Evolutionary conservation across 495 filamentous ascomycete genomes (phyloP), one percentile per base, ranked within the genome.

Genomic region (Staphylotrichum longicolle): DNA sequence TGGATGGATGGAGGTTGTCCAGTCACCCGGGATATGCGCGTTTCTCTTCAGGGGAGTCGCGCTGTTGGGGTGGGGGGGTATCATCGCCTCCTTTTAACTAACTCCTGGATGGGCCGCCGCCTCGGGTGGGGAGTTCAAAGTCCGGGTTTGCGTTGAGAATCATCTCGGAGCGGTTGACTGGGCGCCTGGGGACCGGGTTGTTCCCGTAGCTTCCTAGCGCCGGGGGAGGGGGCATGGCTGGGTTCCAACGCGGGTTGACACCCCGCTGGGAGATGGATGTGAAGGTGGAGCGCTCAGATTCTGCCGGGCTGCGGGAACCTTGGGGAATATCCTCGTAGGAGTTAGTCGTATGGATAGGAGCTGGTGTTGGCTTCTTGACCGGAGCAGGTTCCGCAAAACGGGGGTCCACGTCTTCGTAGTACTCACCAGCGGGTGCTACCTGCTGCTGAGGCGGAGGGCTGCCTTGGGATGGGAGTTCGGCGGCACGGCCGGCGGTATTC

Each of bases 341-440:
- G 61, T 64, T 54, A 66, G 69, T 67, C 62, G 65, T 39, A 49
- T 70, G 60, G 72, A 74, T 56, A 58, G 74, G 42, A 60, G 66
- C 69, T 42, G 62, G 68, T 58, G 56, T 62, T 54, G 68, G 51
- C 59, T 66, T 75, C 40, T 63, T 72, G 51, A 58, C 65, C 59
- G 68, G 59, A 60, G 70, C 59, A 59, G 73, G 67, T 32, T 75
- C 70, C 46, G 77, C 88, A 71, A 97, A 98, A 45, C 87, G 88
- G 30, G 94, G 94, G 59, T 95, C 92, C 20, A 94, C 88, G 71
- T 97, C 94, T 82, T 98, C 94, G 70, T 93, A 96, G 74, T 97
- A 97, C 60, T 82, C 68, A 71, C 74, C 82, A 75, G 72, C 63
- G 56, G 68, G 52, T 62, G 75, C 54, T 61, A 67, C 48, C 62